Percentiles rank a stretch among this genome's conserved stretches.
phyloP scores from a whole-genome alignment of 169 alveolate species.

The Babesia sp. region DNA sequence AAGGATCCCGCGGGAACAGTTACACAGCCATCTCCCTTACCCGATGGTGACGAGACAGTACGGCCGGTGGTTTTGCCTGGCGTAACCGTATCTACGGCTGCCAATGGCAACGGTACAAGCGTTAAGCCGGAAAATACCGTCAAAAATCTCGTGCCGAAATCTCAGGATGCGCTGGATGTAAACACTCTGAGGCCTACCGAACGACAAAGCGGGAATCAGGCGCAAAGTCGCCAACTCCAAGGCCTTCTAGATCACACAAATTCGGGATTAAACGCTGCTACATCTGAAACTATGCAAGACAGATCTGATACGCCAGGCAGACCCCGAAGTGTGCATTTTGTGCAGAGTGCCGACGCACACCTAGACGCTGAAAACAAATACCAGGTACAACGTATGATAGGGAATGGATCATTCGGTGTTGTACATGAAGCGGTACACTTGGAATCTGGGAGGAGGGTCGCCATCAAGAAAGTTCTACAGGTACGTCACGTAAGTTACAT shows the following conservation, averaged over 20 bases:
- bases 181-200: background rate
- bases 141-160: no score
- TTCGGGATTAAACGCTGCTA: background rate
- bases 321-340: background rate
- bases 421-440: constrained; percentile 91
- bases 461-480: constrained; percentile 95
- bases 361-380: constrained; percentile 55
- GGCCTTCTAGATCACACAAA: background rate
- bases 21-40: no score
- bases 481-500: constrained; percentile 44
- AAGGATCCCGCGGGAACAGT: no score
- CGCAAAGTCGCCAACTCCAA: constrained; percentile 1
- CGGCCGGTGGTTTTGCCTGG: no score
- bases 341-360: constrained; percentile 11
- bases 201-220: background rate
- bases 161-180: background rate
- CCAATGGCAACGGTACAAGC: no score
- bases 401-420: constrained; percentile 98
- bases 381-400: constrained; percentile 87
- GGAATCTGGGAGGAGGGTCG: constrained; percentile 94
- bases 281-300: background rate
- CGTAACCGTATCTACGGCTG: no score
- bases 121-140: background rate
- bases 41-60: no score
- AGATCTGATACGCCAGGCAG: background rate